Base-by-base conservation (phyloP, 805 yeast species). In the Vanderwaltozyma tropicalis region DNA sequence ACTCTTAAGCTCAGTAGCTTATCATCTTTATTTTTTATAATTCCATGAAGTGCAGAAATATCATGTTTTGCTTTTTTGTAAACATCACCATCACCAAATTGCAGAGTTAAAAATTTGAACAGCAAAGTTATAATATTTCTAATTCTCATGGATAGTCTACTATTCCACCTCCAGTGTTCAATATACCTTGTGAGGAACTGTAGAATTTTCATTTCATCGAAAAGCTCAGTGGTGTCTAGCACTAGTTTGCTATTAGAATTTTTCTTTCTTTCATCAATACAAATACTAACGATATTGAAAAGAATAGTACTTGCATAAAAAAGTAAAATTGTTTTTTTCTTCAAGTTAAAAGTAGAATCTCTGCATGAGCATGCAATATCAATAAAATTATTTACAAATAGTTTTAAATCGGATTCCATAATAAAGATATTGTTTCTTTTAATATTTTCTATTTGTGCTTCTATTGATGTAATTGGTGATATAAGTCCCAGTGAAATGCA, bases 151-250 rank as follows among this genome's bases (percentile, higher is more conserved):
- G 63, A 49, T 10, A 55, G 39, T 32, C 63, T 52, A 35, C 68
- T 61, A 31, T 54, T 56, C 79, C 83, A 76, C 46, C 83, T 70
- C 84, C 89, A 80, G 31, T 68, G 62, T 43, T 80, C 88, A 8
- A 82, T 66, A 34, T 71, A 67, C 28, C 62, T 56, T 1, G 75
- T 59, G 6, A 83, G 43, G 13, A 54, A 54, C 1, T 63, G 42
- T 28, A 83, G 44, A 1, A 83, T 14, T 21, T 70, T 35, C 4
- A 41, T 18, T 15, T 44, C 43, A n/a, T 49, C 41, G 25, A 59
- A 41, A 2, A 28, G 30, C 3, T 30, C 15, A 1, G 53, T 47
- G 5, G 41, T 32, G 1, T 41, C 20, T 4, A 28, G 17, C 7
- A 45, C 45, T 9, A 28, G 15, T 10, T 27, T 22, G 3, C 4